Conservation (phyloP, 169 alveolate genomes). For the Blepharisma undulans region DNA sequence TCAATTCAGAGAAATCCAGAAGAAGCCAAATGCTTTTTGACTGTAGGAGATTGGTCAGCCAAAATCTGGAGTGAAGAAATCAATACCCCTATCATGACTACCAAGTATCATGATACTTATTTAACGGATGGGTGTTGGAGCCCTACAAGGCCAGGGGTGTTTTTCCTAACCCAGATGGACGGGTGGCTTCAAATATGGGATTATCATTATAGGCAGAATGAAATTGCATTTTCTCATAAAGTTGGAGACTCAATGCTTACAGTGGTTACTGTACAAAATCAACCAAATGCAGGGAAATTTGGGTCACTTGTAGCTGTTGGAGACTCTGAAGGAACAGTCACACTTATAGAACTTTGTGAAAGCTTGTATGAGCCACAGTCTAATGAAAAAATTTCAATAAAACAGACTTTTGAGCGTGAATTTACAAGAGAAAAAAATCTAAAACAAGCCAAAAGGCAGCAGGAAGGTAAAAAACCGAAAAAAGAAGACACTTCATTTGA, state of each 20-base stretch:
- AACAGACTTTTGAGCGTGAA: slow-evolving; percentile 90
- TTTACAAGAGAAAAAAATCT: slow-evolving; percentile 89
- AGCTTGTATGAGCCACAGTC: slow-evolving; percentile 75
- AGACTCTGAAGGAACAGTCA: slow-evolving; percentile 91
- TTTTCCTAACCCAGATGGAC: slow-evolving; percentile 70
- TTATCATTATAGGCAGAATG: slow-evolving; percentile 90
- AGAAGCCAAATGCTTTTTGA: slow-evolving; percentile 89
- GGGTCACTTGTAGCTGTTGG: slow-evolving; percentile 90
- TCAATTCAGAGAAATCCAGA: slow-evolving; percentile 89
- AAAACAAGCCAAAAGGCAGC: slow-evolving; percentile 73
- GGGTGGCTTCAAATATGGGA: slow-evolving; percentile 94
- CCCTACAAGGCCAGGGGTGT: slow-evolving; percentile 89
- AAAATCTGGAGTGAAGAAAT: slow-evolving; percentile 92
- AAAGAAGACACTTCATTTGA: slow-evolving; percentile 31
- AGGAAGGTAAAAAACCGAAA: slow-evolving; percentile 45
- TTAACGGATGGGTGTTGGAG: slow-evolving; percentile 92
- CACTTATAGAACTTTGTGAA: slow-evolving; percentile 88
- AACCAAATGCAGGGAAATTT: slow-evolving; percentile 57
- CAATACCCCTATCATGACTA: slow-evolving; percentile 91
- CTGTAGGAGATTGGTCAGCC: slow-evolving; percentile 95
- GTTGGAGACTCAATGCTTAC: slow-evolving; percentile 86
- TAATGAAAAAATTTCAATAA: slow-evolving; percentile 83
- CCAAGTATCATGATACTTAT: slow-evolving; percentile 89
- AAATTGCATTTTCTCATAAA: slow-evolving; percentile 90
- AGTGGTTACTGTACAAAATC: slow-evolving; percentile 58